Conservation (phyloP, 2,329 filamentous ascomycete species). For the Pyrenophora seminiperda region DNA sequence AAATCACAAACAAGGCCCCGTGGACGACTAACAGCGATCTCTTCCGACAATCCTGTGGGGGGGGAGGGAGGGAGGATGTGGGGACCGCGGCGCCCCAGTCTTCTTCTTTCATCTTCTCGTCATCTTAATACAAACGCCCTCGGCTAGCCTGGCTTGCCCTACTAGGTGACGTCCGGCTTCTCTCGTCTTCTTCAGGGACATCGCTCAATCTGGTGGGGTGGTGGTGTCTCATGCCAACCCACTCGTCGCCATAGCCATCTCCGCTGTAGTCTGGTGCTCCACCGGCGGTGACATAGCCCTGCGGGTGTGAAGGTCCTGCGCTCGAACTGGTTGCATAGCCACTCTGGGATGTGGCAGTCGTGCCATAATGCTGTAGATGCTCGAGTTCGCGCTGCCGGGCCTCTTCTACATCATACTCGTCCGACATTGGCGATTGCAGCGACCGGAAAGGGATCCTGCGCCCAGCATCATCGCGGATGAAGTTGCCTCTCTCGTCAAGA, state of each 20-base stretch:
- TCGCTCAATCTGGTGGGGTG: conserved; percentile 49
- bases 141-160: conserved; percentile 44
- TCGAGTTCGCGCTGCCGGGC: conserved; percentile 57
- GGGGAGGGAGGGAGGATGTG: not conserved
- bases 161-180: conserved; percentile 46
- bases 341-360: conserved; percentile 36
- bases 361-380: conserved; percentile 54
- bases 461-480: conserved; percentile 43
- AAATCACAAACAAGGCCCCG: too few species aligned
- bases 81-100: not conserved
- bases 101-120: conserved; percentile 3
- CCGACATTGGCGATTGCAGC: conserved; percentile 45
- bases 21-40: too few species aligned
- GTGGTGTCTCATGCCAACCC: conserved; percentile 47
- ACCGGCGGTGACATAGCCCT: conserved; percentile 25
- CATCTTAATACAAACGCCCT: conserved; percentile 24
- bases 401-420: conserved; percentile 62
- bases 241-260: conserved; percentile 45
- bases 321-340: conserved; percentile 36
- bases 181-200: conserved; percentile 49
- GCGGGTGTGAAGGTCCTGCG: conserved; percentile 27
- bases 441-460: conserved; percentile 44
- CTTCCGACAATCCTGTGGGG: not conserved
- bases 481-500: conserved; percentile 46
- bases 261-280: conserved; percentile 45